Conservation (phyloP, 768 basidiomycete species). For the Leccinum subtestaceum region DNA sequence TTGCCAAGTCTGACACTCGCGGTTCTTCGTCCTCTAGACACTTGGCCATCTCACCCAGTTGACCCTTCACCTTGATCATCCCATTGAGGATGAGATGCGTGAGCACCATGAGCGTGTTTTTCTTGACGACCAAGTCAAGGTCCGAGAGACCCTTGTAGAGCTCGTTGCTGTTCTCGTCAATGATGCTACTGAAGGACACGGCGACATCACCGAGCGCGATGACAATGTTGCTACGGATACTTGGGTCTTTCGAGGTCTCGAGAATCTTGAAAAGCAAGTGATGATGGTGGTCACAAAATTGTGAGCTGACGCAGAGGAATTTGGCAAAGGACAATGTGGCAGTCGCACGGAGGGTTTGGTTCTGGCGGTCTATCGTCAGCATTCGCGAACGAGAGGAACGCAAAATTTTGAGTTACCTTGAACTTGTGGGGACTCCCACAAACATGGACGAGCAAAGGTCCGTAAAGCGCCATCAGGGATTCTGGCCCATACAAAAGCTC, state of each 20-base stretch:
- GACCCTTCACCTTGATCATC: conserved; percentile 99
- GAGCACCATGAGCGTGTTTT: conserved; percentile 98
- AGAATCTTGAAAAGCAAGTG: conserved; percentile 90
- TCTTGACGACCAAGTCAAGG: conserved; percentile 85
- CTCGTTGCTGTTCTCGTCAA: conserved; percentile 96
- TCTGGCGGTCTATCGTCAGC: conserved; percentile 45
- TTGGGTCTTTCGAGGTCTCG: conserved; percentile 85
- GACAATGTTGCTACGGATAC: conserved; percentile 92
- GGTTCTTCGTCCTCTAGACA: conserved; percentile 90
- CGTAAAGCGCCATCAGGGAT: conserved; percentile 81
- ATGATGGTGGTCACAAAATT: conserved; percentile 91
- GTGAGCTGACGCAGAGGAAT: conserved; percentile 91
- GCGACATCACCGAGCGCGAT: conserved; percentile 98
- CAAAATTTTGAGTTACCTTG: conserved; percentile 51
- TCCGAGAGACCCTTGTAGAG: conserved; percentile 94
- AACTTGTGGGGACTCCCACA: conserved; percentile 89
- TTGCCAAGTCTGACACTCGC: conserved; percentile 90
- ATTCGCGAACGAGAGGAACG: neutral
- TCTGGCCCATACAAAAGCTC: conserved; percentile 84
- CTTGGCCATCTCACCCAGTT: conserved; percentile 99
- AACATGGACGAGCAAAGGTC: conserved; percentile 87
- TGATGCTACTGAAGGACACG: conserved; percentile 94
- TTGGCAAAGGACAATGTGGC: conserved; percentile 91
- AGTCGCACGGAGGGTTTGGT: conserved; percentile 79
- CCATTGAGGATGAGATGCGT: conserved; percentile 96